Evolutionary conservation across 1,284 basidiomycete genomes (phyloP), one percentile per base, ranked within the genome.

Genomic region (Boletus putidus): DNA sequence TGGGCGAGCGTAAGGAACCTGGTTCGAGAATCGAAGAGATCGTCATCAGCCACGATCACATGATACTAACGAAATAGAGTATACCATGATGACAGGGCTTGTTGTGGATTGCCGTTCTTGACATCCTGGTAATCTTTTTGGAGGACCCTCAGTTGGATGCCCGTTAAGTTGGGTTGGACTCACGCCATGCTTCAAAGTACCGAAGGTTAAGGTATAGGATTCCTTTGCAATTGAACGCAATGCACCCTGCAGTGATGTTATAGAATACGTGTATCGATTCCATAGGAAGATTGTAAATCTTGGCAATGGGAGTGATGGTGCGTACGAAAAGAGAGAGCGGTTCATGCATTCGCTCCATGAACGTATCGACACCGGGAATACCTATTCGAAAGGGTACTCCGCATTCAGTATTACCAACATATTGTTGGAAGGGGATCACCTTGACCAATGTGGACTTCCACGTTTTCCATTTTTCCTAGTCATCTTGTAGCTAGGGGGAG

Each of bases 1-100:
- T 98, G 96, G 0, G 94, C 95, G 11, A 98, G 78, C 0, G 89
- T 88, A 68, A 57, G 37, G 25, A 53, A 57, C 55, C 55, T 55
- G 6, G 40, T 35, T 14, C 33, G n/a, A n/a, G n/a, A n/a, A n/a
- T n/a, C n/a, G n/a, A 15, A 21, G 27, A 8, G 27, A 8, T 29
- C n/a, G n/a, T 29, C 27, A 29, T 29, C 27, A 29, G 27, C 8
- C 27, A 29, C 27, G 27, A 8, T 29, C 8, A 4, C 27, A 29
- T 29, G 27, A 29, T n/a, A 29, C 27, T 4, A 29, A 29, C 27
- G 27, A 29, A 8, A 29, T 29, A 8, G 27, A 29, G 8, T 29
- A 8, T n/a, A 29, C 27, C 27, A 29, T 29, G 27, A 29, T 29
- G 27, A 29, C 27, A 29, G 27, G 27, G 27, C 27, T 29, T 29